Evolutionary conservation across 495 filamentous ascomycete genomes (phyloP), one percentile per base, ranked within the genome.

Genomic region (Mytilinidion resinicola): DNA sequence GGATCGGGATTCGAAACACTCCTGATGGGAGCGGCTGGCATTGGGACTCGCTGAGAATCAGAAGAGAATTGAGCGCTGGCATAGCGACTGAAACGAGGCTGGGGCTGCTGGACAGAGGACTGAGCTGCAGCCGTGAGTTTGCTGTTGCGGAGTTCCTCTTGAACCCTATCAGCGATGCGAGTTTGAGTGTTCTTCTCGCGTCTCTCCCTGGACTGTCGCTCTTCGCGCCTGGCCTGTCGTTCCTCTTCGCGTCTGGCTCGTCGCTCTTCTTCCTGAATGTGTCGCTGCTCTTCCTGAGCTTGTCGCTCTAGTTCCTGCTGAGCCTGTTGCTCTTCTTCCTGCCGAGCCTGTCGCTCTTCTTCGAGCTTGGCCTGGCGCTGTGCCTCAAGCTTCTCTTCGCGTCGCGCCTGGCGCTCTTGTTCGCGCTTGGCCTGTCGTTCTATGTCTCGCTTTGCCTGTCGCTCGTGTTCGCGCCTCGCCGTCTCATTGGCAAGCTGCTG

Each of bases 401-500:
- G 61, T 7, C 48, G 53, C 3, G 44, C 35, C 10, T 67, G 25
- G 25, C 25, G 25, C 25, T 30, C 25, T 30, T 30, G 25, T 6
- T 30, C 25, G 6, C 25, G 25, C 6, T 30, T 30, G 25, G 25
- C 6, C 25, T 30, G 25, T 30, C 25, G 25, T 30, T 30, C 25
- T 6, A 6, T 6, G 6, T 30, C 25, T 6, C 6, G 2, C 25
- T 30, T 30, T 3, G 25, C 25, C 25, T 30, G 25, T 30, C 25
- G 25, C 25, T 30, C 65, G 43, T 73, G 70, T 36, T 78, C 74
- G 56, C 79, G 82, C 34, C 82, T 80, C n/a, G 56, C 66, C 37
- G 59, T 61, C 1, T 64, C 20, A 9, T 39, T 53, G 9, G 51
- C 57, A 19, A 58, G n/a, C 30, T 64, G 55, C 30, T 42, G 49